Percentiles rank a stretch among this genome's conserved stretches.
Conservation (phyloP, 2,329 filamentous ascomycete species). For the Alternaria panax region DNA sequence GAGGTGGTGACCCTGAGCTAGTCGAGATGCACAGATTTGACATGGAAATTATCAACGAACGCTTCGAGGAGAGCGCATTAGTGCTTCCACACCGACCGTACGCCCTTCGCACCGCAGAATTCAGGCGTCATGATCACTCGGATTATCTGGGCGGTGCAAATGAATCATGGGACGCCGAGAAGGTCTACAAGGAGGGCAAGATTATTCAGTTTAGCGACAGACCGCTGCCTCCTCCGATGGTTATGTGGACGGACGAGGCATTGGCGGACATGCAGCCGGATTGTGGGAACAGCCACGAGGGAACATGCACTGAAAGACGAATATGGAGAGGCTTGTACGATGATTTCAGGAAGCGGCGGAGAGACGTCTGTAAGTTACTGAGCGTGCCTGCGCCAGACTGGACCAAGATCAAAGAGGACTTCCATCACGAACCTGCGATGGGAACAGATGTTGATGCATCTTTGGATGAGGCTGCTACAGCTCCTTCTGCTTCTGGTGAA, state of each 20-base stretch:
- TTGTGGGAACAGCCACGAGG: conserved; percentile 46
- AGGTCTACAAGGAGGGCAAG: conserved; percentile 66
- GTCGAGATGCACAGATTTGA: conserved; percentile 60
- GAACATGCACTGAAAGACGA: conserved; percentile 48
- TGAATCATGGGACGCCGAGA: conserved; percentile 67
- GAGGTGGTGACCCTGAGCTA: conserved; percentile 36
- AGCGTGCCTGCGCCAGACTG: conserved; percentile 52
- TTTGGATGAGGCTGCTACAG: conserved; percentile 14
- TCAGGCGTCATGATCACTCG: conserved; percentile 62
- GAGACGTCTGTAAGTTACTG: conserved; percentile 50
- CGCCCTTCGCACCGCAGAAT: conserved; percentile 68
- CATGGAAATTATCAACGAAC: conserved; percentile 72
- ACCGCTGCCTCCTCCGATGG: conserved; percentile 72
- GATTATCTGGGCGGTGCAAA: conserved; percentile 61
- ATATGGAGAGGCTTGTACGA: conserved; percentile 57
- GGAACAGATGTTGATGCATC: conserved; percentile 34
- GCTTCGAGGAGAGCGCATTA: conserved; percentile 65
- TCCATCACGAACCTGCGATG: conserved; percentile 28
- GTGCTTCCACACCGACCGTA: conserved; percentile 71
- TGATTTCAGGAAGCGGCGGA: conserved; percentile 53
- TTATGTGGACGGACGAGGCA: conserved; percentile 55
- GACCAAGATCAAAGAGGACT: conserved; percentile 36
- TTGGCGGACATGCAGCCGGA: conserved; percentile 56
- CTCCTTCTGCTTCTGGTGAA: neutral
- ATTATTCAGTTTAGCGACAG: conserved; percentile 76